Evolutionary conservation across 257 asterid species (phyloP).

Genomic region (Solanum phureja): DNA sequence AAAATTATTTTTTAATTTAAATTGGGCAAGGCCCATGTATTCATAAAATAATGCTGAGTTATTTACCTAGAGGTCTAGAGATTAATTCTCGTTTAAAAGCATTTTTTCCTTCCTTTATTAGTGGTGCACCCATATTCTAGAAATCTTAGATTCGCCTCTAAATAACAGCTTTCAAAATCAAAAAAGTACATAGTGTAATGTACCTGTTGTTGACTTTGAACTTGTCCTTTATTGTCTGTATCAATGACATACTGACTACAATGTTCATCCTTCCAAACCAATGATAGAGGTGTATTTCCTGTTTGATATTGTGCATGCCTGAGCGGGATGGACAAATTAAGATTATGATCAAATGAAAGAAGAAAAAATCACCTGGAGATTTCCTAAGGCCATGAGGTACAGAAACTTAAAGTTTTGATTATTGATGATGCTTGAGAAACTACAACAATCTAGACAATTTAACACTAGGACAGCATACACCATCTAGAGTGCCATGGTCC

Average conservation of each 20-base stretch:
- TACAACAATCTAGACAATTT: neutral
- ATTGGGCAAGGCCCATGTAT: neutral
- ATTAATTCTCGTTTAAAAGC: neutral
- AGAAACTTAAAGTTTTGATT: neutral
- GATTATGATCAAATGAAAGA: neutral
- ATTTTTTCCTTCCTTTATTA: neutral
- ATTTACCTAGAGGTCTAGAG: neutral
- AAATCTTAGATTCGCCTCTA: neutral
- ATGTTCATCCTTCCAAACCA: slow-evolving; percentile 89
- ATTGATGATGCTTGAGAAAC: neutral
- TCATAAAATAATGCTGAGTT: neutral
- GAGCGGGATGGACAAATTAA: neutral
- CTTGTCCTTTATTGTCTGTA: slow-evolving; percentile 75
- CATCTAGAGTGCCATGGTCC: neutral
- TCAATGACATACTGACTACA: slow-evolving; percentile 89
- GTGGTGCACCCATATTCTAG: neutral
- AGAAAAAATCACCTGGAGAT: neutral
- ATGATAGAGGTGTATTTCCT: slow-evolving; percentile 80
- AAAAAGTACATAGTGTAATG: neutral
- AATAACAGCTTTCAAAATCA: neutral
- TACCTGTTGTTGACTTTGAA: slow-evolving; percentile 87
- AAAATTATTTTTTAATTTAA: too few species aligned
- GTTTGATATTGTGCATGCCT: slow-evolving; percentile 95
- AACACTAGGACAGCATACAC: neutral
- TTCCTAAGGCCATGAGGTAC: neutral